Conservation (phyloP, 73 alveolate genomes). For the Paramecium octaurelia region DNA sequence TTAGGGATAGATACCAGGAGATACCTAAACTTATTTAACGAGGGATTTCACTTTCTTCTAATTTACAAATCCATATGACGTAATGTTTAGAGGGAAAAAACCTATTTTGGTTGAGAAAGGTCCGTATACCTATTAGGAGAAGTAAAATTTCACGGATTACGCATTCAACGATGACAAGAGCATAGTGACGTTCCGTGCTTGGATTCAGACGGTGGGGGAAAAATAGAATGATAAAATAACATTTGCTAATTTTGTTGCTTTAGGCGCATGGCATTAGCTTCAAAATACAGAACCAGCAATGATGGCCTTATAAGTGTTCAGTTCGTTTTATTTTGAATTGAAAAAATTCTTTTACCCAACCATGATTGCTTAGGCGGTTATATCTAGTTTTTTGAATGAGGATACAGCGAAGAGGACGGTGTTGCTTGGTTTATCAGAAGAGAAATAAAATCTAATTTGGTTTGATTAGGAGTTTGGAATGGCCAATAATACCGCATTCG, state of each 20-base stretch:
- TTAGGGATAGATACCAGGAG: constrained; percentile 45
- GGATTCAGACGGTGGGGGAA: neutral
- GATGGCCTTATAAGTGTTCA: neutral
- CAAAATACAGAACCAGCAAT: neutral
- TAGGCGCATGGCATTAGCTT: constrained; percentile 32
- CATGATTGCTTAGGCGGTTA: neutral
- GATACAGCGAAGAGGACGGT: neutral
- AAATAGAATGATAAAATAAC: neutral
- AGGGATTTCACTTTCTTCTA: constrained; percentile 40
- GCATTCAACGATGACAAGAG: neutral
- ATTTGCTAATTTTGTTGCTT: constrained; percentile 40
- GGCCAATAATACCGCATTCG: neutral
- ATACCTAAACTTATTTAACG: neutral
- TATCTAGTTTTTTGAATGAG: neutral
- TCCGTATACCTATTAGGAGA: constrained; percentile 19
- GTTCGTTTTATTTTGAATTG: constrained; percentile 34
- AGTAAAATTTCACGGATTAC: constrained; percentile 13
- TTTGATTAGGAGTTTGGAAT: constrained; percentile 30
- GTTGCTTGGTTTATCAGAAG: neutral
- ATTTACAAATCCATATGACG: constrained; percentile 36
- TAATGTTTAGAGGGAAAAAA: constrained; percentile 7
- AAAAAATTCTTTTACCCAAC: constrained; percentile 12
- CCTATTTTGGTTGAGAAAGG: constrained; percentile 37
- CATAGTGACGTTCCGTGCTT: neutral
- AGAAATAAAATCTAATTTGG: constrained; percentile 13